Evolutionary conservation across 306 rosid species (phyloP), one percentile per base, ranked within the genome.

Genomic region (Dalbergia cultrata): DNA sequence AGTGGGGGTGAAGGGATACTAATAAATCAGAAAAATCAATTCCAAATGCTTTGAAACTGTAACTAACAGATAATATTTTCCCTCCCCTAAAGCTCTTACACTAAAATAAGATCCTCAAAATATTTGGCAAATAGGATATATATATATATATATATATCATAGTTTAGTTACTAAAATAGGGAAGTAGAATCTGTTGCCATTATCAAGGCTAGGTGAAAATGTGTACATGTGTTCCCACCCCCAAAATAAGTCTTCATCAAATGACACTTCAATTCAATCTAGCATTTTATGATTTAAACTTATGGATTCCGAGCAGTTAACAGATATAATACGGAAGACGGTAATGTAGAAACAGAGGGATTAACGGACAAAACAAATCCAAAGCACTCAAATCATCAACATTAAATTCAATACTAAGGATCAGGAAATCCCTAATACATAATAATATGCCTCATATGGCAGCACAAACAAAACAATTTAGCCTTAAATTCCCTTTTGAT

Each of bases 51-150:
- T 14, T 14, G 57, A 67, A 82, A 56, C 21, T 72, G 60, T 21
- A 66, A 66, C 52, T 63, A 70, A 56, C 19, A 22, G 54, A 35
- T 76, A 33, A 47, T 17, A 62, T 56, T 50, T 77, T 33, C 52
- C 31, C 13, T 13, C 18, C 58, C 50, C 0, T 39, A 52, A 78
- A 72, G 37, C 31, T 57, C 35, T 53, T 6, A 47, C 72, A 56
- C 12, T 35, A 68, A 75, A 84, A 75, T 34, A 18, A 35, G 77
- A 60, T 35, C 68, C 70, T 41, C 67, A 11, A 11, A 58, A 81
- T 26, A 67, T 62, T n/a, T 26, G n/a, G 70, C 67, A 72, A 19
- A 75, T 45, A 47, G 53, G 57, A 70, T 34, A 81, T 26, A 26
- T 26, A 26, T 26, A 26, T 26, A 26, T 26, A 26, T 26, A 26